Conservation (phyloP, 2,329 filamentous ascomycete species). For the Saccharata proteae region DNA sequence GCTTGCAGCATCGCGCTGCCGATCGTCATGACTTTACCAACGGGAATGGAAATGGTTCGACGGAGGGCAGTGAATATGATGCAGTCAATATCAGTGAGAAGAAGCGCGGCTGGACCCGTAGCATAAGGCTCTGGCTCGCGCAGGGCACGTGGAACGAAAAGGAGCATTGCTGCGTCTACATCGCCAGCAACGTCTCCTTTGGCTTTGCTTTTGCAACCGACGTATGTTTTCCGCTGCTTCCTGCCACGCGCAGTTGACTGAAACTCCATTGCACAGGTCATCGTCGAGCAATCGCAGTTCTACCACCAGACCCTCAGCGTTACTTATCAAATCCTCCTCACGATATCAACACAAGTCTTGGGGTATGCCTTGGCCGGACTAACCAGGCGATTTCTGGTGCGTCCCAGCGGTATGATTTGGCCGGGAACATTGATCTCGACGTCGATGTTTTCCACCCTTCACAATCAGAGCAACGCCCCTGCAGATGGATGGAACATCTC, state of each 20-base stretch:
- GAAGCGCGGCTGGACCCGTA: conserved; percentile 17
- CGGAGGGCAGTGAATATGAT: too few relatives aligned
- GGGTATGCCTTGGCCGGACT: conserved; percentile 80
- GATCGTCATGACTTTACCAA: conserved; percentile 3
- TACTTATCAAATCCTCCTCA: conserved; percentile 68
- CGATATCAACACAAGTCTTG: conserved; percentile 73
- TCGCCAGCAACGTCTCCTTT: conserved; percentile 81
- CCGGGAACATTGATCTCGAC: conserved; percentile 79
- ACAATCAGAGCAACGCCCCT: conserved; percentile 70
- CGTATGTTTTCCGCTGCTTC: conserved; percentile 27
- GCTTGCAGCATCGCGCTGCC: conserved; percentile 19
- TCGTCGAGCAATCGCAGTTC: conserved; percentile 81
- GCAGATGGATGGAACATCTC: conserved; percentile 76
- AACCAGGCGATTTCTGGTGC: conserved; percentile 67
- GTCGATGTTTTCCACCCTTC: conserved; percentile 77
- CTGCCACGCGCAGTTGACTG: not conserved
- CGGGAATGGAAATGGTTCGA: too few relatives aligned
- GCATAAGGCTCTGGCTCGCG: conserved; percentile 59
- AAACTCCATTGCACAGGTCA: too few relatives aligned
- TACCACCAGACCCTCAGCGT: conserved; percentile 72
- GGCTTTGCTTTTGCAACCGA: conserved; percentile 83
- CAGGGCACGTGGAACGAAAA: conserved; percentile 81
- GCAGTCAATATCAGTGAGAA: not conserved
- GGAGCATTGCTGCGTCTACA: conserved; percentile 79
- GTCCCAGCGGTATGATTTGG: conserved; percentile 85